Evolutionary conservation across 2,329 filamentous ascomycete genomes (phyloP).

Genomic region (Lasiodiplodia citricola): DNA sequence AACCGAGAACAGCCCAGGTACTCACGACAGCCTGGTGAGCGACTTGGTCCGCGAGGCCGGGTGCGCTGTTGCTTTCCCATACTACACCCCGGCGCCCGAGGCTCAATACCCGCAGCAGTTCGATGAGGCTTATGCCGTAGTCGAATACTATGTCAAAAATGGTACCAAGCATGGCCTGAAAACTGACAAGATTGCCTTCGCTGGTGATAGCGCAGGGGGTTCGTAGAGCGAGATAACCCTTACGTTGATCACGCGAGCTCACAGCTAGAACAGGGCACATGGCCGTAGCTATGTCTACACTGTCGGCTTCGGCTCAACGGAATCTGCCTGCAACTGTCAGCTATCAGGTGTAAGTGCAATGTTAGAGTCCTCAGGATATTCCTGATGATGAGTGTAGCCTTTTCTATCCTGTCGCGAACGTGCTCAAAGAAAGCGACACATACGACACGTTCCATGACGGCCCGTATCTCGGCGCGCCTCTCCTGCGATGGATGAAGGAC

Average conservation of each 20-base stretch:
- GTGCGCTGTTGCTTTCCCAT: slow-evolving; percentile 1
- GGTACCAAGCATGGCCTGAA: slow-evolving; percentile 5
- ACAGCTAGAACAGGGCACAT: not conserved
- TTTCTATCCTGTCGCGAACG: slow-evolving; percentile 11
- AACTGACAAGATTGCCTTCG: slow-evolving; percentile 2
- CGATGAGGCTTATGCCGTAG: slow-evolving; percentile 3
- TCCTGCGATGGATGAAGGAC: slow-evolving; percentile 14
- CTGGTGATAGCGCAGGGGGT: slow-evolving; percentile 16
- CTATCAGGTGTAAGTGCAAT: slow-evolving; percentile 9
- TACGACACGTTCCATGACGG: slow-evolving; percentile 10
- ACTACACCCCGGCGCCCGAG: slow-evolving; percentile 12
- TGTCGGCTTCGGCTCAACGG: not conserved
- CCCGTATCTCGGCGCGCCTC: slow-evolving; percentile 5
- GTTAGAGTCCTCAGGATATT: not conserved
- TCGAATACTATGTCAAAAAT: slow-evolving; percentile 11
- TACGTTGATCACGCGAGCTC: not conserved
- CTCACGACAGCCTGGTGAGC: slow-evolving; percentile 19
- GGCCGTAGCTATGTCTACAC: not conserved
- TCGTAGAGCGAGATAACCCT: not conserved
- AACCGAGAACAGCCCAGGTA: slow-evolving; percentile 1
- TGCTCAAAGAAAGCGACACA: not conserved
- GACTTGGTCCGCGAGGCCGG: slow-evolving; percentile 19
- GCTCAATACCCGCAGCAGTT: slow-evolving; percentile 15
- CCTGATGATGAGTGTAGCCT: slow-evolving; percentile 5
- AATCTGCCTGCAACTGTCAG: not conserved